Evolutionary conservation across 306 rosid species (phyloP).

Genomic region (Oemleria cerasiformis): DNA sequence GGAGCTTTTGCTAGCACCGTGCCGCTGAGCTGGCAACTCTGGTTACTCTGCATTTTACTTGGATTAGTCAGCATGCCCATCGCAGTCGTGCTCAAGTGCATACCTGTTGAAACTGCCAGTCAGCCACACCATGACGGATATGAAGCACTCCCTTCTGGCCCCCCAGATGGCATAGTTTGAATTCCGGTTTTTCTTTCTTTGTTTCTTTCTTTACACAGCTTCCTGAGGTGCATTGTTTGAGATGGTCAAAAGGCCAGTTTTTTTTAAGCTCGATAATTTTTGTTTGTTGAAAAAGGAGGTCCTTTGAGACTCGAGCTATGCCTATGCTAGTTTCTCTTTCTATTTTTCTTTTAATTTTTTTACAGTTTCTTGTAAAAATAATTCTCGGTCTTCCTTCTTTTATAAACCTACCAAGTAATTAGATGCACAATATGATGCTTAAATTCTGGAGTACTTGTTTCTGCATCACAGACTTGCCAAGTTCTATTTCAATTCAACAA

Average conservation of each 20-base stretch:
- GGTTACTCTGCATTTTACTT: constrained; percentile 65
- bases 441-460: too few relatives aligned
- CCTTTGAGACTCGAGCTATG: not conserved
- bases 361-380: too few relatives aligned
- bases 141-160: constrained; percentile 62
- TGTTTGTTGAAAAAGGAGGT: not conserved
- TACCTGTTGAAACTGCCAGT: constrained; percentile 58
- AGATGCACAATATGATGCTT: too few relatives aligned
- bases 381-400: too few relatives aligned
- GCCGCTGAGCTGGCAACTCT: constrained; percentile 82
- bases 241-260: not conserved
- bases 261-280: not conserved
- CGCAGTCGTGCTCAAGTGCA: constrained; percentile 70
- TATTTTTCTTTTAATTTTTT: too few relatives aligned
- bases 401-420: too few relatives aligned
- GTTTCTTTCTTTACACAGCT: not conserved
- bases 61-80: constrained; percentile 77
- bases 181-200: not conserved
- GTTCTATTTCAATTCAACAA: too few relatives aligned
- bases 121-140: constrained; percentile 78
- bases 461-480: too few relatives aligned
- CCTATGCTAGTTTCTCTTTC: too few relatives aligned
- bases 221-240: not conserved
- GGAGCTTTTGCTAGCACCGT: constrained; percentile 91
- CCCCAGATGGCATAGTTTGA: constrained; percentile 45